phyloP scores from a whole-genome alignment of 495 filamentous ascomycete genomes.

The Coniosporium apollinis region DNA sequence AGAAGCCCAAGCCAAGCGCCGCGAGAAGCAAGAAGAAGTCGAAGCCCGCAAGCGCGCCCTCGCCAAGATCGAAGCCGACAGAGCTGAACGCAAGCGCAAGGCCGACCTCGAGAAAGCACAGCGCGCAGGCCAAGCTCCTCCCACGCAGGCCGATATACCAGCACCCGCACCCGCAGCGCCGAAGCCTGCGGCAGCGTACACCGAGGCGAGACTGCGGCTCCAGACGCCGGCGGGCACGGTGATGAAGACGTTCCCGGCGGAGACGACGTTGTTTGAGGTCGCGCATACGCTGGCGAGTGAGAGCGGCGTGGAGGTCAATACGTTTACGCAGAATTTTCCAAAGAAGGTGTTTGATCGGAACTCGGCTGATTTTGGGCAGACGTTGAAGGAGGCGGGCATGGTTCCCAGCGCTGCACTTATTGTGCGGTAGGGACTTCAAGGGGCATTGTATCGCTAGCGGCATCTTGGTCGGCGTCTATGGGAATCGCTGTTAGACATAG shows the following conservation, averaged over 20 bases:
- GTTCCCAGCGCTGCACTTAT: slow-evolving; percentile 79
- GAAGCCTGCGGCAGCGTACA: slow-evolving; percentile 48
- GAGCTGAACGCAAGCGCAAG: slow-evolving; percentile 63
- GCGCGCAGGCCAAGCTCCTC: slow-evolving; percentile 52
- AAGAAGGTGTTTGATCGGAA: slow-evolving; percentile 61
- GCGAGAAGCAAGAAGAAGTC: slow-evolving; percentile 76
- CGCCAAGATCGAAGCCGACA: slow-evolving; percentile 84
- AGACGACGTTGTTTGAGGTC: slow-evolving; percentile 89
- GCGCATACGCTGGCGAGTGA: slow-evolving; percentile 53
- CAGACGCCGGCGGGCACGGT: slow-evolving; percentile 58
- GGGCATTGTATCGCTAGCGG: no score
- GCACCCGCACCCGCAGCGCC: slow-evolving; percentile 12
- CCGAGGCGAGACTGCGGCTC: slow-evolving; percentile 65
- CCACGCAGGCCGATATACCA: slow-evolving; percentile 20
- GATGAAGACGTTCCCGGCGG: slow-evolving; percentile 66
- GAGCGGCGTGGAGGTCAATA: slow-evolving; percentile 44
- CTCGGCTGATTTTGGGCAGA: slow-evolving; percentile 68
- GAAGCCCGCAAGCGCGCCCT: slow-evolving; percentile 76
- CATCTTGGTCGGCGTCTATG: no score
- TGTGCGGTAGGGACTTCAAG: slow-evolving; percentile 35
- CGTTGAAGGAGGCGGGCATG: slow-evolving; percentile 80
- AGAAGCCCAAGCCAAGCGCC: slow-evolving; percentile 64
- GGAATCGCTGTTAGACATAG: no score
- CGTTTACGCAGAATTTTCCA: slow-evolving; percentile 75
- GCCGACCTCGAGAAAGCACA: slow-evolving; percentile 72